Evolutionary conservation across 139 green algal genomes (phyloP).

Genomic region (Desmodesmus armatus): DNA sequence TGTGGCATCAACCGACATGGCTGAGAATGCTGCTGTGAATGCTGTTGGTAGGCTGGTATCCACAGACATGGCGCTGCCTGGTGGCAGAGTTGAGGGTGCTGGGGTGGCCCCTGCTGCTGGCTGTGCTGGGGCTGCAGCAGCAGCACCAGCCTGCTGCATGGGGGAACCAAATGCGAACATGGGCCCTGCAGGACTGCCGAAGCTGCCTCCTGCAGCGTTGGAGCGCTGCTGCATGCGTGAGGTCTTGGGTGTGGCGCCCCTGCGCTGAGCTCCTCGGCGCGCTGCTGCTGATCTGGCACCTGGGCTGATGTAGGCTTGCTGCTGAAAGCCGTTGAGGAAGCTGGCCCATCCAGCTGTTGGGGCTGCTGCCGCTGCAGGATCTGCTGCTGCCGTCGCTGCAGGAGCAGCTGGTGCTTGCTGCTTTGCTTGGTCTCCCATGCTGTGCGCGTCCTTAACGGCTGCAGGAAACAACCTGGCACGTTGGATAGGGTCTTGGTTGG

Average conservation of each 20-base stretch:
- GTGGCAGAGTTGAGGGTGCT: neutral
- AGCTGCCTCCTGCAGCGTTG: constrained; percentile 14
- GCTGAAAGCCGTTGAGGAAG: constrained; percentile 36
- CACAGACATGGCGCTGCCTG: constrained; percentile 14
- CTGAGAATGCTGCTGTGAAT: constrained; percentile 11
- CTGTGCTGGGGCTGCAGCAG: constrained; percentile 10
- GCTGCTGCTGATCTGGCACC: constrained; percentile 4
- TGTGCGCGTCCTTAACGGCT: constrained; percentile 5
- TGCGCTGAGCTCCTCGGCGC: neutral
- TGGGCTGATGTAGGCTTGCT: constrained; percentile 30
- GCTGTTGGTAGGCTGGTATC: neutral
- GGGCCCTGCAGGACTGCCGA: neutral
- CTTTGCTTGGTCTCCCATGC: neutral
- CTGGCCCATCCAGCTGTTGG: constrained; percentile 23
- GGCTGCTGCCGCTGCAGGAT: neutral
- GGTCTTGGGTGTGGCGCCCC: neutral
- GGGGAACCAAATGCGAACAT: neutral
- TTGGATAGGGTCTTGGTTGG: constrained; percentile 23
- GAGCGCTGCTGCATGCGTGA: neutral
- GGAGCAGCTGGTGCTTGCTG: neutral
- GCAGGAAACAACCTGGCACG: constrained; percentile 17
- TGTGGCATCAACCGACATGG: constrained; percentile 38
- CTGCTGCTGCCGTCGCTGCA: constrained; percentile 1
- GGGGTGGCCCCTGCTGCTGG: neutral
- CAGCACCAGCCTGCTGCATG: neutral